phyloP scores from a whole-genome alignment of 805 yeast species.

The Metschnikowia gruessii region DNA sequence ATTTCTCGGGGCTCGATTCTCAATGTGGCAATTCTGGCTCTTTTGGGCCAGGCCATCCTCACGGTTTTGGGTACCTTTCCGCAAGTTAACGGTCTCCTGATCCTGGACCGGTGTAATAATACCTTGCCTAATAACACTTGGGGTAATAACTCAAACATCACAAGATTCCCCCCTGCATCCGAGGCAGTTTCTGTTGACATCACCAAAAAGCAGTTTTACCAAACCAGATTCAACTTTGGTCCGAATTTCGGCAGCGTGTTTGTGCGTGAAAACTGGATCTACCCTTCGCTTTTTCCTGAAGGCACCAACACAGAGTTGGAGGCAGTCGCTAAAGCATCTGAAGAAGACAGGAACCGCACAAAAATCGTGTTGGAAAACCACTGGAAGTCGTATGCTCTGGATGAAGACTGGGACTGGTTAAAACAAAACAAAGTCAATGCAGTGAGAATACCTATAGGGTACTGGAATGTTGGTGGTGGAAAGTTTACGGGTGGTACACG shows the following conservation, averaged over 20 bases:
- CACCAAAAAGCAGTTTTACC: constrained; percentile 48
- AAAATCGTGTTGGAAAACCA: constrained; percentile 53
- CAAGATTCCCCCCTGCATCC: not conserved
- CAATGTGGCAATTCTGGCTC: no score
- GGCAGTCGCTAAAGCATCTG: constrained; percentile 54
- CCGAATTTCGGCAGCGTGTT: constrained; percentile 83
- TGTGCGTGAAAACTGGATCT: constrained; percentile 78
- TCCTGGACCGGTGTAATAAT: no score
- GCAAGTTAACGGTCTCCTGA: no score
- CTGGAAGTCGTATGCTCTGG: constrained; percentile 60
- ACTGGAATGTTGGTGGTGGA: constrained; percentile 80
- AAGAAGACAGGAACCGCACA: constrained; percentile 51
- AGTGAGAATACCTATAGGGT: constrained; percentile 85
- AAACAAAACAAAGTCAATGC: constrained; percentile 65
- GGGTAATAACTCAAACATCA: not conserved
- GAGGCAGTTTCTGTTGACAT: constrained; percentile 39
- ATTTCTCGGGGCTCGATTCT: no score
- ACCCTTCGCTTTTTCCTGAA: constrained; percentile 54
- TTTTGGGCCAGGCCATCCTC: no score
- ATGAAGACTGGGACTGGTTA: constrained; percentile 80
- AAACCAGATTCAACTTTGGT: constrained; percentile 68
- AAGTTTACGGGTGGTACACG: constrained; percentile 55
- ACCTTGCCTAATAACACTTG: no score
- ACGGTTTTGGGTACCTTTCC: no score
- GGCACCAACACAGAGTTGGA: constrained; percentile 68